These are phyloP conservation scores for Hymenoscyphus repandus DNA, from an alignment of 2,329 filamentous ascomycete genomes.

Conservation along the genomic window DNA sequence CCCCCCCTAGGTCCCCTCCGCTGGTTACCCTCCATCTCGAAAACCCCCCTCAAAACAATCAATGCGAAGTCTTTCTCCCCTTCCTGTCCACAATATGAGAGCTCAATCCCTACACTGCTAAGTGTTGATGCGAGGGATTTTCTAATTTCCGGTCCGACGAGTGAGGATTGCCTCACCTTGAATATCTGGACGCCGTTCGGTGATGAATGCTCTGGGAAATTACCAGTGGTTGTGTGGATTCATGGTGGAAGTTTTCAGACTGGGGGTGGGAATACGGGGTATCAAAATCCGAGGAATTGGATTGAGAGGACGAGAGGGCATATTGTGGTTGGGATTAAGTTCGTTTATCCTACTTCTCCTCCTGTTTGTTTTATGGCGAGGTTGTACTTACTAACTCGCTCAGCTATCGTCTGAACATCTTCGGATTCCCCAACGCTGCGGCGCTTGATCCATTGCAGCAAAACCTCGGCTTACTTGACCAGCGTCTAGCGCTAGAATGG, in stretches of 20 bases:
- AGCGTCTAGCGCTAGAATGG: slow-evolving; percentile 34
- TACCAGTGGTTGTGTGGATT: slow-evolving; percentile 36
- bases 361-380: too few species aligned
- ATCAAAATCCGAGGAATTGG: slow-evolving; percentile 17
- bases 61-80: slow-evolving; percentile 17
- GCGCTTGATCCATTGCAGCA: slow-evolving; percentile 15
- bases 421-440: slow-evolving; percentile 22
- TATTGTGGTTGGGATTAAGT: slow-evolving; percentile 33
- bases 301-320: slow-evolving; percentile 16
- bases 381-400: not conserved
- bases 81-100: slow-evolving; percentile 18
- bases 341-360: slow-evolving; percentile 12
- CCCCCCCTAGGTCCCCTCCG: slow-evolving; percentile 33
- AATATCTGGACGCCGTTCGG: slow-evolving; percentile 31
- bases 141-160: slow-evolving; percentile 13
- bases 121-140: slow-evolving; percentile 12
- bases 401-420: slow-evolving; percentile 32
- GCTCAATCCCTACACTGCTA: slow-evolving; percentile 10
- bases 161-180: slow-evolving; percentile 34
- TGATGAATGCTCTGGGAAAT: slow-evolving; percentile 22
- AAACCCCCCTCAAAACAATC: slow-evolving; percentile 6
- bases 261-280: slow-evolving; percentile 15
- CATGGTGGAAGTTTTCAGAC: slow-evolving; percentile 33
- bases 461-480: slow-evolving; percentile 48
- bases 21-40: slow-evolving; percentile 30